These are phyloP conservation scores for Euphrasia confusa DNA, from an alignment of 257 asterid species.

Conservation along the genomic window DNA sequence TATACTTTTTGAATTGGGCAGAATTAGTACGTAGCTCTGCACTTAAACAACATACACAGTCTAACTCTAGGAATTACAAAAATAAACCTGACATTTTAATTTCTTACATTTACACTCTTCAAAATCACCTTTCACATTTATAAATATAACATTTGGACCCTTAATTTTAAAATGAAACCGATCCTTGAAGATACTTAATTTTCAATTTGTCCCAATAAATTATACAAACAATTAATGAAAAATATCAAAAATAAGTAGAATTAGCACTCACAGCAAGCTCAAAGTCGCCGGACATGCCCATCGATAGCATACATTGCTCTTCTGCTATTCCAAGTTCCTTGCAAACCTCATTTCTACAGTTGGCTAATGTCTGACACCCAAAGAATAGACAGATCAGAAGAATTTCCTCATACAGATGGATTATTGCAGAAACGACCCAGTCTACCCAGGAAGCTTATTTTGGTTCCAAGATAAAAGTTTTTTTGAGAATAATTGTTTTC, in stretches of 20 bases:
- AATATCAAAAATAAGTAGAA: not conserved
- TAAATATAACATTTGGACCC: too few species aligned
- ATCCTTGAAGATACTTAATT: too few species aligned
- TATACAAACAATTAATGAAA: not conserved
- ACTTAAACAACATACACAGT: too few species aligned
- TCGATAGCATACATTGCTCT: slow-evolving; percentile 77
- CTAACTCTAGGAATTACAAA: too few species aligned
- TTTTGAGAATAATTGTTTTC: too few species aligned
- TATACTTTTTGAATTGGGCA: not conserved
- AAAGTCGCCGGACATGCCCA: slow-evolving; percentile 99
- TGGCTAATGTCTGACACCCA: slow-evolving; percentile 64
- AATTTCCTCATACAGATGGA: not conserved
- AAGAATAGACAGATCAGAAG: slow-evolving; percentile 19
- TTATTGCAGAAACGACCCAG: not conserved
- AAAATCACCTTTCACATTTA: too few species aligned
- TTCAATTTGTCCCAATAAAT: too few species aligned
- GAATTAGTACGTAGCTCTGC: not conserved
- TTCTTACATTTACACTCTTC: too few species aligned
- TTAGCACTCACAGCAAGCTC: slow-evolving; percentile 79
- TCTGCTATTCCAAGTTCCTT: slow-evolving; percentile 63
- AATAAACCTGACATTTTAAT: too few species aligned
- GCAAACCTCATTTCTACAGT: slow-evolving; percentile 78
- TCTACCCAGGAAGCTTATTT: too few species aligned
- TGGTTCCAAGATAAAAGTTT: too few species aligned
- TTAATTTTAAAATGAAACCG: too few species aligned